A percentile compares a stretch with the other conserved stretches of the same genome.
These are phyloP conservation scores for Vaccinium corymbosum DNA, from an alignment of 148 eudicot genomes.

Conservation along the genomic window DNA sequence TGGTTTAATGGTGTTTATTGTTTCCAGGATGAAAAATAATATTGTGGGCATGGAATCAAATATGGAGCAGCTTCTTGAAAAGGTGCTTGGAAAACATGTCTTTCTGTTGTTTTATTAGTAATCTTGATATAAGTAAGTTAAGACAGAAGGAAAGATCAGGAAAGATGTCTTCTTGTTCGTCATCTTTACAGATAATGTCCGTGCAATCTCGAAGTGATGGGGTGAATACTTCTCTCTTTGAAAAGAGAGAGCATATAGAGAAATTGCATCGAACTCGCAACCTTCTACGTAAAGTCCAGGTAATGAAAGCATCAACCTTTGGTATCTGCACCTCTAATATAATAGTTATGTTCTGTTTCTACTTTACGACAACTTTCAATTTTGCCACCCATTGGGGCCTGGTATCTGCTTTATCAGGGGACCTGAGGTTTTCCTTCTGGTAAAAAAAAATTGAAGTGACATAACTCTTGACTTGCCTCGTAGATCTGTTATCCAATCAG, in stretches of 20 bases:
- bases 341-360: background rate
- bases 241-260: constrained; percentile 95
- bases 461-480: background rate
- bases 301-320: constrained; percentile 26
- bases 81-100: constrained; percentile 48
- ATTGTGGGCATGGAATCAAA: constrained; percentile 96
- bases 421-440: background rate
- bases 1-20: background rate
- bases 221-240: constrained; percentile 87
- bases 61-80: constrained; percentile 95
- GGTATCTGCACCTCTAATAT: background rate
- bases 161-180: constrained; percentile 3
- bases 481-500: constrained; percentile 2
- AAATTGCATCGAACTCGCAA: constrained; percentile 92
- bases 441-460: constrained; percentile 3
- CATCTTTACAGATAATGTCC: constrained; percentile 62
- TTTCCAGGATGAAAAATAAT: constrained; percentile 83
- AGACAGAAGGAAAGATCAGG: background rate
- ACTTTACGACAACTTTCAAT: background rate
- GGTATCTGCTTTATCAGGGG: background rate
- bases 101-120: constrained; percentile 12
- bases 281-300: constrained; percentile 98
- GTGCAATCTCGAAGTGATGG: constrained; percentile 99
- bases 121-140: background rate
- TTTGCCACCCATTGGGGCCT: constrained; percentile 3